phyloP scores from a whole-genome alignment of 2,329 filamentous ascomycete genomes.

The Exophiala viscosa region DNA sequence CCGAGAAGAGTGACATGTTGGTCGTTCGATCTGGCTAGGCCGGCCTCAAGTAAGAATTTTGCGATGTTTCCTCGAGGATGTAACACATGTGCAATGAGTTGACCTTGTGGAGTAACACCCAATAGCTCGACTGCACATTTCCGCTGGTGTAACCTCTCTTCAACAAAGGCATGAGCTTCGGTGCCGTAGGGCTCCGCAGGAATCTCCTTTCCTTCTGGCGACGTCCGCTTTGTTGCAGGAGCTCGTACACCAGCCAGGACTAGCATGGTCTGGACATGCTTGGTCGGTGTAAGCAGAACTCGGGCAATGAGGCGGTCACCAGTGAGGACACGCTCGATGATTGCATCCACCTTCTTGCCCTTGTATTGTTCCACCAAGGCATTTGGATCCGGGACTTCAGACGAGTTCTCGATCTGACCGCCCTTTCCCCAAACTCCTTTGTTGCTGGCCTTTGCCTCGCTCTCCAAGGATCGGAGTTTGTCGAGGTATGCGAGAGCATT shows the following conservation, averaged over 20 bases:
- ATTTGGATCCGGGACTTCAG: constrained; percentile 74
- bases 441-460: constrained; percentile 69
- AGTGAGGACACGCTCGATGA: constrained; percentile 86
- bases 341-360: constrained; percentile 75
- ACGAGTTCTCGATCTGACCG: constrained; percentile 67
- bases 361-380: constrained; percentile 77
- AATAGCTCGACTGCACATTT: constrained; percentile 78
- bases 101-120: constrained; percentile 82
- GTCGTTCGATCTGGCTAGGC: constrained; percentile 88
- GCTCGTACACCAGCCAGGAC: constrained; percentile 84
- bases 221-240: constrained; percentile 81
- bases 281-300: constrained; percentile 72
- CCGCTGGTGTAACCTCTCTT: constrained; percentile 79
- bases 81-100: constrained; percentile 81
- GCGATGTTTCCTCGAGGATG: constrained; percentile 93
- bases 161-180: constrained; percentile 83
- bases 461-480: constrained; percentile 71
- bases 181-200: constrained; percentile 85
- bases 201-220: constrained; percentile 73
- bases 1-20: constrained; percentile 93
- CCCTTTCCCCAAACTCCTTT: constrained; percentile 76
- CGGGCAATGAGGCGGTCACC: constrained; percentile 87
- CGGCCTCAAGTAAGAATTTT: constrained; percentile 82
- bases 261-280: constrained; percentile 85
- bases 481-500: constrained; percentile 68